These are phyloP conservation scores for Ganoderma lingzhi DNA, from an alignment of 1,284 basidiomycete genomes.

Conservation along the genomic window DNA sequence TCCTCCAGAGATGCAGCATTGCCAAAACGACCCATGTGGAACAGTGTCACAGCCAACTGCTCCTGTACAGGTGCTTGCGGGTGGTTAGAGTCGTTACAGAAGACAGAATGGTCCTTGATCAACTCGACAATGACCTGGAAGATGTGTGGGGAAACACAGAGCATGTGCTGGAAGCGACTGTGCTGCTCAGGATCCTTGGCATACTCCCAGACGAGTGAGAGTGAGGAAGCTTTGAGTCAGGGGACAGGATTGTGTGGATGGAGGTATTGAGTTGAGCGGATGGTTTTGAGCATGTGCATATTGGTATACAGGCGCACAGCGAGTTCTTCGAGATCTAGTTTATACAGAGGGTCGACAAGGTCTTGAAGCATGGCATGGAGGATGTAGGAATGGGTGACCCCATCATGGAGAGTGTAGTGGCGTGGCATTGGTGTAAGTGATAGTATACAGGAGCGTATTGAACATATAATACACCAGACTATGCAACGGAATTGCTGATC, in stretches of 20 bases:
- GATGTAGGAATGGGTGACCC: background rate
- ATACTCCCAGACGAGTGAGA: constrained; percentile 38
- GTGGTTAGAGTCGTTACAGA: background rate
- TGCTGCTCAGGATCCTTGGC: constrained; percentile 48
- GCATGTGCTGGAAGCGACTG: constrained; percentile 44
- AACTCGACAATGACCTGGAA: constrained; percentile 43
- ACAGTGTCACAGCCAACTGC: constrained; percentile 48
- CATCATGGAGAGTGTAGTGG: background rate
- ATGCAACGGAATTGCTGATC: too few relatives aligned
- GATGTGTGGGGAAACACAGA: constrained; percentile 40
- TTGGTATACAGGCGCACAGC: background rate
- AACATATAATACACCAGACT: too few relatives aligned
- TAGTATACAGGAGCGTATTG: too few relatives aligned
- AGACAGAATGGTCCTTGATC: constrained; percentile 38
- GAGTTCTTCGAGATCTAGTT: background rate
- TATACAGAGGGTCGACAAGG: background rate
- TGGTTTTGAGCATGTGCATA: background rate
- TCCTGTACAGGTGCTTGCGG: constrained; percentile 43
- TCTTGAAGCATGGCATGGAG: background rate
- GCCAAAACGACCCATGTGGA: constrained; percentile 44
- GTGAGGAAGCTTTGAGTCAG: background rate
- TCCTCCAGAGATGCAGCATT: constrained; percentile 46
- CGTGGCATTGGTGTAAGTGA: background rate
- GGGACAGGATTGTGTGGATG: background rate
- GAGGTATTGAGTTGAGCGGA: background rate